Evolutionary conservation across 805 yeast genomes (phyloP).

Genomic region (Zygotorulaspora chibaensis): DNA sequence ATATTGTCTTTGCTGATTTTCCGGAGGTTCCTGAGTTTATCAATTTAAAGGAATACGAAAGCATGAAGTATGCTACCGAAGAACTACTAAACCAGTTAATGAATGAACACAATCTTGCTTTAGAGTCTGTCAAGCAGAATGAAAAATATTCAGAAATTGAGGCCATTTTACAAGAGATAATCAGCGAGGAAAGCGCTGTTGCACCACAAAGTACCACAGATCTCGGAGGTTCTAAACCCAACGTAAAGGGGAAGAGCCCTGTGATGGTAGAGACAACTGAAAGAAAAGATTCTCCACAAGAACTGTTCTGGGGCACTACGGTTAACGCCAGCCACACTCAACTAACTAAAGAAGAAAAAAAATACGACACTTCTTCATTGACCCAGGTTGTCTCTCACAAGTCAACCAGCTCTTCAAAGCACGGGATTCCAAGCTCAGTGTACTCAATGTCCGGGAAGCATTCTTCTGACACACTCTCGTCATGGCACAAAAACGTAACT

Average conservation of each 20-base stretch:
- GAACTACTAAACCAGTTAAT: constrained; percentile 11
- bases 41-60: constrained; percentile 21
- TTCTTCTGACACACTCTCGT: neutral
- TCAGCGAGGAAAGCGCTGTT: constrained; percentile 1
- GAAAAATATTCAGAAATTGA: constrained; percentile 13
- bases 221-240: neutral
- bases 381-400: neutral
- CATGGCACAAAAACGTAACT: neutral
- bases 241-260: neutral
- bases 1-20: constrained; percentile 26
- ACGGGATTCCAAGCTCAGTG: too few species aligned
- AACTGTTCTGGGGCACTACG: neutral
- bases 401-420: neutral
- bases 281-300: neutral
- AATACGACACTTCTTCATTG: neutral
- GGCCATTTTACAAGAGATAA: constrained; percentile 12
- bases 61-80: constrained; percentile 8
- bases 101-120: constrained; percentile 4
- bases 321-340: neutral
- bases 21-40: constrained; percentile 30
- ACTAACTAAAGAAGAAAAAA: neutral
- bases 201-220: constrained; percentile 3
- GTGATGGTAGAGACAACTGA: too few species aligned
- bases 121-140: constrained; percentile 7
- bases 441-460: neutral